A percentile compares a stretch with the other conserved stretches of the same genome.
These are phyloP conservation scores for Naganishia kalamii DNA, from an alignment of 768 basidiomycete genomes.

Conservation along the genomic window DNA sequence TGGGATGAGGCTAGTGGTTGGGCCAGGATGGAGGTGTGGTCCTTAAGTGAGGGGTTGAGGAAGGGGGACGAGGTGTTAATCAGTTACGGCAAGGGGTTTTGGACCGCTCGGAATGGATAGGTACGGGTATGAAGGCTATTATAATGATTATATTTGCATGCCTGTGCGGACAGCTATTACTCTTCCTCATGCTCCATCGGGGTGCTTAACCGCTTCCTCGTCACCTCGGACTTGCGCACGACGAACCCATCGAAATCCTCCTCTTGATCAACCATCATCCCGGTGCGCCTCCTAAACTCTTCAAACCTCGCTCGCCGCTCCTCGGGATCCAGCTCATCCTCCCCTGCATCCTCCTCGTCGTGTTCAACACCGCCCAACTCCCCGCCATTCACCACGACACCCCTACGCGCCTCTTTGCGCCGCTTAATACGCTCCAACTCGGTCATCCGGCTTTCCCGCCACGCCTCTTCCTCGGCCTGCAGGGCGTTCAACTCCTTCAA, in stretches of 20 bases:
- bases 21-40: conserved; percentile 66
- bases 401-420: conserved; percentile 30
- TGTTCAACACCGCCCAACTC: not conserved
- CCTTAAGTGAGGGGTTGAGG: conserved; percentile 53
- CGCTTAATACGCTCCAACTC: conserved; percentile 40
- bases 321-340: not conserved
- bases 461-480: conserved; percentile 36
- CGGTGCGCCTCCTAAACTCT: not conserved
- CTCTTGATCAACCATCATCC: not conserved
- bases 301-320: conserved; percentile 1
- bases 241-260: conserved; percentile 15
- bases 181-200: conserved; percentile 9
- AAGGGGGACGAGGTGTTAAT: conserved; percentile 82
- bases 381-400: not conserved
- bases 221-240: not conserved
- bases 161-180: too few relatives aligned
- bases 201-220: not conserved
- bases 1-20: conserved; percentile 52
- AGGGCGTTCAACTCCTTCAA: conserved; percentile 31
- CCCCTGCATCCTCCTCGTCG: not conserved
- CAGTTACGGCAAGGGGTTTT: conserved; percentile 83
- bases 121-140: not conserved
- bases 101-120: conserved; percentile 53
- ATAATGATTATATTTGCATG: too few relatives aligned
- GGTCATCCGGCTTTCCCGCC: conserved; percentile 28